Conservation (phyloP, 2,329 filamentous ascomycete species). For the Geosmithia morbida region DNA sequence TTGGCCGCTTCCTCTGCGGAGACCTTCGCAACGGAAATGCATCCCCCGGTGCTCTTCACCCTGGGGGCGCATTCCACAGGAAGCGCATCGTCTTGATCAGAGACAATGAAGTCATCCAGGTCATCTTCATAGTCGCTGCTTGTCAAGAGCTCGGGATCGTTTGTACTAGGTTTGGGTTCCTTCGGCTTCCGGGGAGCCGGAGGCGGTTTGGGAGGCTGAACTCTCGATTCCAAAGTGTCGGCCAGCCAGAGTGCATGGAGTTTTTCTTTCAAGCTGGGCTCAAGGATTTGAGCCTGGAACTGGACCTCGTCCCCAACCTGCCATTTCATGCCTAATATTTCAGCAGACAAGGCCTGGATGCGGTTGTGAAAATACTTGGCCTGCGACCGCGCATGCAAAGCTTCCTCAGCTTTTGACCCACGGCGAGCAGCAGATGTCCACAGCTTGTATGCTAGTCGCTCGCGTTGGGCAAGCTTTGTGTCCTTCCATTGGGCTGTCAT, state of each 20-base stretch:
- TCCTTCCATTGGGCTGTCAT: slow-evolving; percentile 41
- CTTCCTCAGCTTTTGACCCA: slow-evolving; percentile 11
- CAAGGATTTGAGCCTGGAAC: slow-evolving; percentile 41
- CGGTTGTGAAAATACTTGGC: slow-evolving; percentile 31
- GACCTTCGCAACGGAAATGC: not conserved
- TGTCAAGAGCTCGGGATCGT: slow-evolving; percentile 27
- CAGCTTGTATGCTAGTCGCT: slow-evolving; percentile 39
- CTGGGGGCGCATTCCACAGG: not conserved
- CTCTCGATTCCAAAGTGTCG: slow-evolving; percentile 25
- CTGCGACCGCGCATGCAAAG: slow-evolving; percentile 26
- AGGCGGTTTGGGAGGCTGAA: slow-evolving; percentile 21
- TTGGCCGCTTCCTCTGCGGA: not conserved
- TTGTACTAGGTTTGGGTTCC: not conserved
- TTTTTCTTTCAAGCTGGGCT: slow-evolving; percentile 49
- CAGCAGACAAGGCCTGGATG: slow-evolving; percentile 36
- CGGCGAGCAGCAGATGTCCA: slow-evolving; percentile 44
- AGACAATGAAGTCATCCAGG: slow-evolving; percentile 30
- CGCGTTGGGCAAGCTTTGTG: slow-evolving; percentile 38
- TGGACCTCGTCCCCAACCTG: slow-evolving; percentile 33
- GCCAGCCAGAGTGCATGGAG: slow-evolving; percentile 37
- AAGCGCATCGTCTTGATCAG: slow-evolving; percentile 7
- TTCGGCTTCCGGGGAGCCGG: slow-evolving; percentile 6
- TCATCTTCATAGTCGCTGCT: slow-evolving; percentile 29
- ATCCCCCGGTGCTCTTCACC: not conserved
- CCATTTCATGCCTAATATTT: slow-evolving; percentile 40